These are phyloP conservation scores for Amesomyces nigricolor DNA, from an alignment of 2,329 filamentous ascomycete species.

Conservation along the genomic window DNA sequence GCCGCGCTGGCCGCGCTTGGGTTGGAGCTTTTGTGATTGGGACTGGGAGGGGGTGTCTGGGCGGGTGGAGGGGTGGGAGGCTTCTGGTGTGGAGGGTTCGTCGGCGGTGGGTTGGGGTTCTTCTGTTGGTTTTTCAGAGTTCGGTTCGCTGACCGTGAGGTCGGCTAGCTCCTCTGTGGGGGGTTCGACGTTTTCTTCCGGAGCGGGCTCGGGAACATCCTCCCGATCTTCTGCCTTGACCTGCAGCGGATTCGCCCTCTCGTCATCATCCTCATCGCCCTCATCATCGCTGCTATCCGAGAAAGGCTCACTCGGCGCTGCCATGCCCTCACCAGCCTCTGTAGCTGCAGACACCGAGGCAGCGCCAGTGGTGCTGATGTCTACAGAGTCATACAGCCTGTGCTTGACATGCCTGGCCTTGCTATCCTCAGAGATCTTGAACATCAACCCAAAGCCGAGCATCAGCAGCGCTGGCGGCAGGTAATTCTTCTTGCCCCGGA, in stretches of 20 bases:
- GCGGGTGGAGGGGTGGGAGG: conserved; percentile 28
- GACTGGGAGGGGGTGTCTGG: conserved; percentile 27
- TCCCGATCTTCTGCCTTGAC: conserved; percentile 26
- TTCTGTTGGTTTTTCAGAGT: too few relatives aligned
- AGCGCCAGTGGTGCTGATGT: conserved; percentile 14
- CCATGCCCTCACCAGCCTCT: neutral
- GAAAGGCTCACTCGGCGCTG: conserved; percentile 23
- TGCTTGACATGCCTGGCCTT: conserved; percentile 75
- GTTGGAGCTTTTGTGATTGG: conserved; percentile 38
- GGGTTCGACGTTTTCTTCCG: conserved; percentile 5
- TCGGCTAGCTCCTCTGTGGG: conserved; percentile 25
- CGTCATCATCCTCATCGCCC: conserved; percentile 28
- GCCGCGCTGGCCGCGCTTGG: conserved; percentile 68
- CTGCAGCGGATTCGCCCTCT: conserved; percentile 35
- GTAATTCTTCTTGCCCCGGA: conserved; percentile 85
- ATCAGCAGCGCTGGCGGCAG: conserved; percentile 81
- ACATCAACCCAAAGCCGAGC: conserved; percentile 82
- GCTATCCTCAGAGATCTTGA: conserved; percentile 83
- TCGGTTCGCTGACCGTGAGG: conserved; percentile 19
- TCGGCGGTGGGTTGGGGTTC: neutral
- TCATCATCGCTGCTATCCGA: conserved; percentile 28
- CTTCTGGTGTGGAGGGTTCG: conserved; percentile 25
- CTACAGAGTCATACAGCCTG: conserved; percentile 37
- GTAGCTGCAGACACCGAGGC: conserved; percentile 7
- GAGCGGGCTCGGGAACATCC: conserved; percentile 15